phyloP scores from a whole-genome alignment of 2,329 filamentous ascomycete species.

The Calonectria henricotiae region DNA sequence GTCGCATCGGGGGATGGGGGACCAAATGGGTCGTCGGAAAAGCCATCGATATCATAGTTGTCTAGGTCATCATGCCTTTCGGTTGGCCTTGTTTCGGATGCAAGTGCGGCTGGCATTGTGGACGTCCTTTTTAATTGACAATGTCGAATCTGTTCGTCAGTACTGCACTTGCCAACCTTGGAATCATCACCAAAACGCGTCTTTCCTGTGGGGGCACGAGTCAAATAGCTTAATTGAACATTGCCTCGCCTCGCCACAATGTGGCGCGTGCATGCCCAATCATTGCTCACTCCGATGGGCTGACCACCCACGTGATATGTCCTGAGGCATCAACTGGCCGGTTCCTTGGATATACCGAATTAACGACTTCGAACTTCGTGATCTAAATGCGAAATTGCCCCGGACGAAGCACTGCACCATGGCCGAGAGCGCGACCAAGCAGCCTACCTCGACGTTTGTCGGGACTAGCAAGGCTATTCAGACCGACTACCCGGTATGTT shows the following conservation, averaged over 20 bases:
- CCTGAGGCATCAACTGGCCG: slow-evolving; percentile 54
- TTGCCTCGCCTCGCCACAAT: slow-evolving; percentile 21
- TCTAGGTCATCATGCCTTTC: slow-evolving; percentile 76
- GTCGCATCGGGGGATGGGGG: slow-evolving; percentile 63
- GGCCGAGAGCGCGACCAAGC: slow-evolving; percentile 61
- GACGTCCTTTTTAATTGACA: slow-evolving; percentile 26
- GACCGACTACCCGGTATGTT: slow-evolving; percentile 89
- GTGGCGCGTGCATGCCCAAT: slow-evolving; percentile 44
- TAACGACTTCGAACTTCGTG: slow-evolving; percentile 50
- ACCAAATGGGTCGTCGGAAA: slow-evolving; percentile 66
- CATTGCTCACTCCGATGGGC: slow-evolving; percentile 32
- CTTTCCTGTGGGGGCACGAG: slow-evolving; percentile 46
- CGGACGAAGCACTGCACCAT: slow-evolving; percentile 56
- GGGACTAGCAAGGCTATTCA: slow-evolving; percentile 80
- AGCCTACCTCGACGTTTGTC: slow-evolving; percentile 57
- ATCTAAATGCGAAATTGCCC: slow-evolving; percentile 53
- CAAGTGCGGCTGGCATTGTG: slow-evolving; percentile 49
- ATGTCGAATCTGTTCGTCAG: neutral
- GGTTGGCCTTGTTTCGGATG: slow-evolving; percentile 36
- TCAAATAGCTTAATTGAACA: slow-evolving; percentile 49
- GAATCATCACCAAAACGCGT: slow-evolving; percentile 38
- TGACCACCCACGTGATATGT: slow-evolving; percentile 55
- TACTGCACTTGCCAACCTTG: neutral
- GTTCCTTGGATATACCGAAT: slow-evolving; percentile 48
- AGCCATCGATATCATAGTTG: slow-evolving; percentile 79